Evolutionary conservation across 2,329 filamentous ascomycete species (phyloP), one percentile per base, ranked within the genome.

Genomic region (Zymoseptoria ardabiliae): DNA sequence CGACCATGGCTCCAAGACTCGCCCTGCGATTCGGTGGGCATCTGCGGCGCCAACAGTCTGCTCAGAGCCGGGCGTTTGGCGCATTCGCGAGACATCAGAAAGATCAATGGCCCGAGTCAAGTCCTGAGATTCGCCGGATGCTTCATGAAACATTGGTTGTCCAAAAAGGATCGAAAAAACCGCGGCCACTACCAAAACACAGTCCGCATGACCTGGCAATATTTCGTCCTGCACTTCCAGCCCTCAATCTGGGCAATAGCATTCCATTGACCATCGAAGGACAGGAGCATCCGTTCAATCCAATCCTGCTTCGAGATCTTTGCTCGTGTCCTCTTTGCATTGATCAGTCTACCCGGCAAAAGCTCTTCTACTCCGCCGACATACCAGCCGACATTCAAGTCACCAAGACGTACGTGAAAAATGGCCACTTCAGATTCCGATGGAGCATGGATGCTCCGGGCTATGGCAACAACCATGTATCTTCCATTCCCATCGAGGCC

Each of bases 321-420:
- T 88, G 85, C 73, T 69, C 74, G 20, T 87, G 85, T 69, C 64
- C 75, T n/a, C 67, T 63, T 51, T 87, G 85, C 68, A 76, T 85
- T 30, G 81, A 87, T 68, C 75, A 79, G 3, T 80, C 81, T 50
- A 85, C 83, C 17, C 80, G 78, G 50, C 85, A 88, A 69, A 87
- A 87, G 73, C 76, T 77, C 45, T 89, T 89, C 72, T 81, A 82
- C 57, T 86, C 85, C 0, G 77, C 78, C 20, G 85, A 90, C 55
- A 85, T 91, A 50, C 83, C 85, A 0, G 28, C 65, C 8, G 62
- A 77, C 30, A 81, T 86, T 53, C 55, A 65, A 13, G 72, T 76
- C 4, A 67, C 71, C 41, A 53, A 64, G 6, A 56, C 53, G 22
- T 23, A 66, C 8, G 28, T 55, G 6, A 73, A 93, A 7, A 70